These are phyloP conservation scores for Pythium folliculosum DNA, from an alignment of 352 stramenopile genomes.

Conservation along the genomic window DNA sequence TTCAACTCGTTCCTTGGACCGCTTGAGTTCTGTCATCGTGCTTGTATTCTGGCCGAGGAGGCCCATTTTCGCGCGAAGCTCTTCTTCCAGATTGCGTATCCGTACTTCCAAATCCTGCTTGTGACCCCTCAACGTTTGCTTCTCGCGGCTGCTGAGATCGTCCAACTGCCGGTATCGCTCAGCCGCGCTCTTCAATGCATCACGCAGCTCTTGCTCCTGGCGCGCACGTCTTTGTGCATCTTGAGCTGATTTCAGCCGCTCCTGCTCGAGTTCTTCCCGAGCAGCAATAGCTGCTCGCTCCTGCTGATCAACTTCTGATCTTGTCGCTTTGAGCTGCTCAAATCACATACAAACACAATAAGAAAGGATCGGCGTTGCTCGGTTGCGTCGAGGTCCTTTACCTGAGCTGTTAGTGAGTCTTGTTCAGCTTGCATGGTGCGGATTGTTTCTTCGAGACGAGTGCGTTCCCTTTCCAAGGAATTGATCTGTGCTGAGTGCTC, in stretches of 20 bases:
- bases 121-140: slow-evolving; percentile 16
- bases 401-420: background rate
- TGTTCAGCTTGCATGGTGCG: slow-evolving; percentile 1
- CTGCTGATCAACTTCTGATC: slow-evolving; percentile 5
- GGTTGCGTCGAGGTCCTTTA: background rate
- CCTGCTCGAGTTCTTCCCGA: background rate
- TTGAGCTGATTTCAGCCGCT: background rate
- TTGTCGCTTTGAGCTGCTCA: background rate
- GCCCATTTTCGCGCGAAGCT: slow-evolving; percentile 6
- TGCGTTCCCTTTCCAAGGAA: slow-evolving; percentile 24
- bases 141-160: slow-evolving; percentile 5
- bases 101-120: slow-evolving; percentile 8
- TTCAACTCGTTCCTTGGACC: slow-evolving; percentile 6
- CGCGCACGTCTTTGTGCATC: background rate
- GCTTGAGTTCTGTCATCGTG: background rate
- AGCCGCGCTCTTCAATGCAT: background rate
- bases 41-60: slow-evolving; percentile 5
- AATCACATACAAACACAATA: background rate
- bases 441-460: slow-evolving; percentile 13
- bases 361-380: background rate
- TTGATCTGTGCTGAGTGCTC: slow-evolving; percentile 12
- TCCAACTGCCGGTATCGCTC: slow-evolving; percentile 18
- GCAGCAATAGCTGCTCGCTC: background rate
- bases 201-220: slow-evolving; percentile 5
- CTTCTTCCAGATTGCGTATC: slow-evolving; percentile 22